Percentiles rank a stretch among this genome's conserved stretches.
phyloP scores from a whole-genome alignment of 352 stramenopile genomes.

The Globisporangium orthogonon region DNA sequence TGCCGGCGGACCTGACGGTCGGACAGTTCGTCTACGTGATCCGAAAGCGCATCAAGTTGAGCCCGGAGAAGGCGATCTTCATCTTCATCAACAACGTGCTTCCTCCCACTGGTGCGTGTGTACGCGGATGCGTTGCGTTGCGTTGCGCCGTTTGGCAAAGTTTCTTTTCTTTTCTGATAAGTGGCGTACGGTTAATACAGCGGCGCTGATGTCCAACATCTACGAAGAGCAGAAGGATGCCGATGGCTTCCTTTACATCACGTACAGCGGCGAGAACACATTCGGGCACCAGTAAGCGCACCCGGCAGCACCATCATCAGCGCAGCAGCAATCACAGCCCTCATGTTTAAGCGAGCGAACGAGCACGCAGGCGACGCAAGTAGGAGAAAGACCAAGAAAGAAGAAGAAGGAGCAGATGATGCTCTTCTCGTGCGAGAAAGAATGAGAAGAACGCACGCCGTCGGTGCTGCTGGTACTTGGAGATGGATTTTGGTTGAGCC shows the following conservation, averaged over 20 bases:
- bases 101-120: conserved; percentile 85
- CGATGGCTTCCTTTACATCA: conserved; percentile 99
- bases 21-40: conserved; percentile 99
- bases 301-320: conserved; percentile 8
- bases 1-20: conserved; percentile 95
- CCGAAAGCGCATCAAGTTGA: conserved; percentile 98
- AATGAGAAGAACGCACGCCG: not conserved
- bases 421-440: not conserved
- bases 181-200: conserved; percentile 21
- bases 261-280: conserved; percentile 99
- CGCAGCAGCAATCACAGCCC: not conserved
- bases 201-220: conserved; percentile 98
- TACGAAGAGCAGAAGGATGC: conserved; percentile 99
- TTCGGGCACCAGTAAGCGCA: conserved; percentile 88
- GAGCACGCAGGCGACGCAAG: not conserved
- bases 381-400: not conserved
- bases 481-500: not conserved
- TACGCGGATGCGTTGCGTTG: not conserved
- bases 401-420: not conserved
- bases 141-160: not conserved
- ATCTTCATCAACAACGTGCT: conserved; percentile 99
- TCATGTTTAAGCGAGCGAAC: not conserved
- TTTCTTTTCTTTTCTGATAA: not conserved
- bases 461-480: not conserved
- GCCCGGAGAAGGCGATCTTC: conserved; percentile 96